Percentiles rank a stretch among this genome's conserved stretches.
phyloP scores from a whole-genome alignment of 345 rosid genomes.

The Corymbia maculata region DNA sequence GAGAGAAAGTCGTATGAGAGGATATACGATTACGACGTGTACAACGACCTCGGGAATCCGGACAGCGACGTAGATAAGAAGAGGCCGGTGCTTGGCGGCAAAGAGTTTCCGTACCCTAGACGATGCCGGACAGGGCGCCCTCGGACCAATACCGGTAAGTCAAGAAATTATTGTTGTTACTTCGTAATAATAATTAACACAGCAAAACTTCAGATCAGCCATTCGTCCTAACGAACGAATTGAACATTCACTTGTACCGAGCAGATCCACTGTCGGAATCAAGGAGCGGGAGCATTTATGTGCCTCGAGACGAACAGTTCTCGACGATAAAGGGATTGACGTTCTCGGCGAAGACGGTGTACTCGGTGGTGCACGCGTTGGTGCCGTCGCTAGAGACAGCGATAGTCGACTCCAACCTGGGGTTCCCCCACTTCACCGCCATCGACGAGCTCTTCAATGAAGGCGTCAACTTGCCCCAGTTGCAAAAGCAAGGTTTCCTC shows the following conservation, averaged over 20 bases:
- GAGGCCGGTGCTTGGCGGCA: conserved; percentile 22
- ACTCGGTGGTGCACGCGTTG: conserved; percentile 46
- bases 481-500: conserved; percentile 12
- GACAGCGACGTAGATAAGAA: background rate
- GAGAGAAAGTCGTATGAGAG: conserved; percentile 18
- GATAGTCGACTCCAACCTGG: conserved; percentile 21
- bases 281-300: conserved; percentile 3
- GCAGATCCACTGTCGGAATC: conserved; percentile 22
- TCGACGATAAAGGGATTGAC: conserved; percentile 2
- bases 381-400: conserved; percentile 37
- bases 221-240: background rate
- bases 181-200: background rate
- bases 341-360: conserved; percentile 28
- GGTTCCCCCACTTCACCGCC: conserved; percentile 54
- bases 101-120: conserved; percentile 14
- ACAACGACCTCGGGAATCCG: conserved; percentile 27
- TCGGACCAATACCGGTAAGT: conserved; percentile 4
- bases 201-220: background rate
- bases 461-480: conserved; percentile 30
- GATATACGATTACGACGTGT: conserved; percentile 31
- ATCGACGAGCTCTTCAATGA: conserved; percentile 57
- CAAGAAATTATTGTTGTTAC: background rate
- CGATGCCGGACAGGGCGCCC: conserved; percentile 27
- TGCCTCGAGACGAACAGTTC: conserved; percentile 25
- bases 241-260: background rate